A percentile compares a stretch with the other conserved stretches of the same genome.
phyloP scores from a whole-genome alignment of 2,329 filamentous ascomycete species.

The Aureobasidium melanogenum region DNA sequence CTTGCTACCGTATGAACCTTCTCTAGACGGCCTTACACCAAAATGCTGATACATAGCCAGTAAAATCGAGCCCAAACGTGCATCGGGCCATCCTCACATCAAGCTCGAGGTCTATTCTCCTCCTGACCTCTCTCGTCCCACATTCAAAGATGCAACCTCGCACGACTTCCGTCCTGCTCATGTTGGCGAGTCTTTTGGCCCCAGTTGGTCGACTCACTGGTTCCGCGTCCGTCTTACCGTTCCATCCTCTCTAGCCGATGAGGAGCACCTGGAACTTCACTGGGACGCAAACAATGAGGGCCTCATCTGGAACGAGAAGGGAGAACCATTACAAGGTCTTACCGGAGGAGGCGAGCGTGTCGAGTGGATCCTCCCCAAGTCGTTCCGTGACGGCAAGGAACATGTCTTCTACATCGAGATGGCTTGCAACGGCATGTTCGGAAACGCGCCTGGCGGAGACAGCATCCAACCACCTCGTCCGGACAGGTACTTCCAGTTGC shows the following conservation, averaged over 20 bases:
- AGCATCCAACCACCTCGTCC: conserved; percentile 80
- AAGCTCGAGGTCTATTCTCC: conserved; percentile 82
- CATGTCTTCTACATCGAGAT: conserved; percentile 95
- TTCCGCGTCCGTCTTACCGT: conserved; percentile 77
- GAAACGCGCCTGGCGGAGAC: conserved; percentile 76
- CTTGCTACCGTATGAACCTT: conserved; percentile 46
- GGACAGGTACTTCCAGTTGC: conserved; percentile 70
- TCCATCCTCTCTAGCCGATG: conserved; percentile 61
- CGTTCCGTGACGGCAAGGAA: conserved; percentile 74
- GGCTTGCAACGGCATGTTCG: conserved; percentile 98
- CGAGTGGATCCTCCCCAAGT: conserved; percentile 82
- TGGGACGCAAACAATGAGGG: conserved; percentile 95
- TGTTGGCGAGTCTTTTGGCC: conserved; percentile 75
- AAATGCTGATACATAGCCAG: background rate
- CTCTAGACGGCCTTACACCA: too few relatives aligned
- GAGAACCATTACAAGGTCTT: conserved; percentile 82
- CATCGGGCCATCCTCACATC: conserved; percentile 64
- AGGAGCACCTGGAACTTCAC: conserved; percentile 83
- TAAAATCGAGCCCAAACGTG: conserved; percentile 62
- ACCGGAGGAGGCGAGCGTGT: conserved; percentile 81
- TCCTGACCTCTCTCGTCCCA: conserved; percentile 67
- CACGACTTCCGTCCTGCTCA: conserved; percentile 61
- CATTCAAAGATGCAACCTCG: conserved; percentile 74
- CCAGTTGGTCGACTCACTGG: conserved; percentile 97
- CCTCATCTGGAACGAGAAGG: conserved; percentile 85